phyloP scores from a whole-genome alignment of 2,329 filamentous ascomycete species.

The Fusarium sp. region DNA sequence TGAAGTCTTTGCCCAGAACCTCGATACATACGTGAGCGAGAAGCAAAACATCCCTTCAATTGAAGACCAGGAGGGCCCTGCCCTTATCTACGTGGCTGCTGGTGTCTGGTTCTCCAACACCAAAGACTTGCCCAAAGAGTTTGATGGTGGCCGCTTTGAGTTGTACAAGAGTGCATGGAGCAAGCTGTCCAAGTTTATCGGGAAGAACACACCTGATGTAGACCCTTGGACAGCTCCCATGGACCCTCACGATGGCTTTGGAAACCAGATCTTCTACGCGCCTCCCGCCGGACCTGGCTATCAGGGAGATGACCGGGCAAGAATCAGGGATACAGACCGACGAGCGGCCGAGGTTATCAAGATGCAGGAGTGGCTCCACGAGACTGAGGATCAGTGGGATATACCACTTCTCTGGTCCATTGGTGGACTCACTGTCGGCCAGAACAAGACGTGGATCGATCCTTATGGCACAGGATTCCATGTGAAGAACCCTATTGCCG shows the following conservation, averaged over 20 bases:
- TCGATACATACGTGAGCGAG: conserved; percentile 28
- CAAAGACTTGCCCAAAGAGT: neutral
- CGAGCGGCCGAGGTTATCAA: conserved; percentile 10
- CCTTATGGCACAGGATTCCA: conserved; percentile 41
- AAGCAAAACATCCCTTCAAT: conserved; percentile 6
- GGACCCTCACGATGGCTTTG: conserved; percentile 39
- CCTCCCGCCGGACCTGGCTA: conserved; percentile 40
- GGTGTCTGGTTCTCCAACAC: conserved; percentile 42
- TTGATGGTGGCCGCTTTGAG: neutral
- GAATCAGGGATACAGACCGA: conserved; percentile 1
- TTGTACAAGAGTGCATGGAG: conserved; percentile 16
- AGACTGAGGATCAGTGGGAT: conserved; percentile 7
- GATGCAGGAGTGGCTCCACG: conserved; percentile 3
- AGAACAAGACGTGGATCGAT: conserved; percentile 13
- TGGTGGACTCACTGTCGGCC: conserved; percentile 6
- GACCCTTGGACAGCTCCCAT: conserved; percentile 22
- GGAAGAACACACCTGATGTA: neutral
- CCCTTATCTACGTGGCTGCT: conserved; percentile 31
- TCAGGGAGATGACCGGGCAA: conserved; percentile 10
- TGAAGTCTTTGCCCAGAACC: conserved; percentile 5
- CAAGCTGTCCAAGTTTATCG: conserved; percentile 26
- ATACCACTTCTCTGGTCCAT: conserved; percentile 32
- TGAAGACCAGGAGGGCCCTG: conserved; percentile 32
- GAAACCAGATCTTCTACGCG: conserved; percentile 44
- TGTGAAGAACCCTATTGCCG: conserved; percentile 38